Conservation (phyloP, 1,139 yeast species). For the Pneumocystis oryctolagi region DNA sequence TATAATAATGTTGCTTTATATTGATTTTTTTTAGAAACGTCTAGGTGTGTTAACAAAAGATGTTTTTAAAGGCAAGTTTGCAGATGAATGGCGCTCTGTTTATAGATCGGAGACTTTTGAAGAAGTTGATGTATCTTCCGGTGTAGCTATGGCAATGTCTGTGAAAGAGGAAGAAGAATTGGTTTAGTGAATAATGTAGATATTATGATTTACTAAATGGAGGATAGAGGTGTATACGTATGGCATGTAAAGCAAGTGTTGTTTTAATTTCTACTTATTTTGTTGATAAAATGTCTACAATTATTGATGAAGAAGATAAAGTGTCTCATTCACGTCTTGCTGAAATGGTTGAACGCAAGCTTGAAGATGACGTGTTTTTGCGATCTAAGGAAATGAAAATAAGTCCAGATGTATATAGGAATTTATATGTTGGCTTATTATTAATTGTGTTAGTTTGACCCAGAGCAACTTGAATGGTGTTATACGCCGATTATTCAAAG, state of each 20-base stretch:
- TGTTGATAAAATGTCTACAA: constrained; percentile 74
- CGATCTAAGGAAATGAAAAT: constrained; percentile 37
- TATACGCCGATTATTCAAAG: constrained; percentile 85
- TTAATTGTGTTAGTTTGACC: constrained; percentile 38
- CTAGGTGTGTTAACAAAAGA: constrained; percentile 61
- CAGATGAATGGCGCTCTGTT: constrained; percentile 47
- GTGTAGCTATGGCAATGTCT: constrained; percentile 48
- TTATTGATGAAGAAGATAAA: constrained; percentile 73
- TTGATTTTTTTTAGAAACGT: constrained; percentile 20
- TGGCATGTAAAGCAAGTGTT: constrained; percentile 65
- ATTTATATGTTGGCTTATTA: constrained; percentile 24
- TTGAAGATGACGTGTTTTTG: constrained; percentile 64
- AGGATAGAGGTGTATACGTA: constrained; percentile 27
- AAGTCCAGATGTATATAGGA: constrained; percentile 31
- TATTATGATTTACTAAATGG: not conserved
- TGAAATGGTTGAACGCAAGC: constrained; percentile 64
- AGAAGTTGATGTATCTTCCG: constrained; percentile 43
- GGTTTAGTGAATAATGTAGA: not conserved
- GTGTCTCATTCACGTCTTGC: constrained; percentile 60
- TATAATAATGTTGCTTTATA: constrained; percentile 4
- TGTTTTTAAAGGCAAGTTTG: constrained; percentile 64
- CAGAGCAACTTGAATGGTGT: constrained; percentile 79
- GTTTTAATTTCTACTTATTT: constrained; percentile 64
- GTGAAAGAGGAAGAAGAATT: constrained; percentile 70
- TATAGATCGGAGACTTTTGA: constrained; percentile 29